Percentiles rank a stretch among this genome's conserved stretches.
Evolutionary conservation across 2,329 filamentous ascomycete genomes (phyloP).

Genomic region (Pestalotiopsis sp.): DNA sequence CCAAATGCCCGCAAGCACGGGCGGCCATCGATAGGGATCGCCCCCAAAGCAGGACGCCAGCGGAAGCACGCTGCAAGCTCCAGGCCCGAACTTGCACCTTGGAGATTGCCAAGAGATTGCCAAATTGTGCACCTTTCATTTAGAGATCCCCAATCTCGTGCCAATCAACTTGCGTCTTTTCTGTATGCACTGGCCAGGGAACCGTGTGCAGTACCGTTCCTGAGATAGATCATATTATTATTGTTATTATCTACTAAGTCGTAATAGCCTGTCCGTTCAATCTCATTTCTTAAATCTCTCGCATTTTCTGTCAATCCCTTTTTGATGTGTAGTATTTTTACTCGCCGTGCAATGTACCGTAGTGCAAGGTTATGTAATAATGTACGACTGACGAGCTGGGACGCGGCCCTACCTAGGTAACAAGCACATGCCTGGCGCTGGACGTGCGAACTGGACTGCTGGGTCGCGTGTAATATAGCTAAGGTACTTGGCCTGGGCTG

Average conservation of each 20-base stretch:
- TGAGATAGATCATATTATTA: not conserved
- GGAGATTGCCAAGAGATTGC: not conserved
- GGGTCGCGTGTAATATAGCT: too few relatives aligned
- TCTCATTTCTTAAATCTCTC: not conserved
- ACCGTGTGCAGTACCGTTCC: not conserved
- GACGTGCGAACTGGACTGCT: too few relatives aligned
- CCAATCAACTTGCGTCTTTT: conserved; percentile 6
- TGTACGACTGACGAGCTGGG: too few relatives aligned
- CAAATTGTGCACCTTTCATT: not conserved
- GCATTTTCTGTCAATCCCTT: not conserved
- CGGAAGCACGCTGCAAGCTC: not conserved
- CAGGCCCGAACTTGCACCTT: not conserved
- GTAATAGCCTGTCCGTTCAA: not conserved
- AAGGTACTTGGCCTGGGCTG: not conserved
- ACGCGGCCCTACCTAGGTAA: too few relatives aligned
- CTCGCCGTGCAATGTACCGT: too few relatives aligned
- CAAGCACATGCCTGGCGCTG: too few relatives aligned
- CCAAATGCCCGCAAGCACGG: not conserved
- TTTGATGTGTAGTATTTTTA: not conserved
- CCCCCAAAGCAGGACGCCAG: not conserved
- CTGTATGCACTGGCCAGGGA: not conserved
- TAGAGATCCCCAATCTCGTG: conserved; percentile 6
- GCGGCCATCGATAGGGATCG: not conserved
- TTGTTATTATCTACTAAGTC: not conserved
- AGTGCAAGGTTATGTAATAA: too few relatives aligned